Evolutionary conservation across 148 eudicot genomes (phyloP), one percentile per base, ranked within the genome.

Genomic region (Heliamphora exappendiculata): DNA sequence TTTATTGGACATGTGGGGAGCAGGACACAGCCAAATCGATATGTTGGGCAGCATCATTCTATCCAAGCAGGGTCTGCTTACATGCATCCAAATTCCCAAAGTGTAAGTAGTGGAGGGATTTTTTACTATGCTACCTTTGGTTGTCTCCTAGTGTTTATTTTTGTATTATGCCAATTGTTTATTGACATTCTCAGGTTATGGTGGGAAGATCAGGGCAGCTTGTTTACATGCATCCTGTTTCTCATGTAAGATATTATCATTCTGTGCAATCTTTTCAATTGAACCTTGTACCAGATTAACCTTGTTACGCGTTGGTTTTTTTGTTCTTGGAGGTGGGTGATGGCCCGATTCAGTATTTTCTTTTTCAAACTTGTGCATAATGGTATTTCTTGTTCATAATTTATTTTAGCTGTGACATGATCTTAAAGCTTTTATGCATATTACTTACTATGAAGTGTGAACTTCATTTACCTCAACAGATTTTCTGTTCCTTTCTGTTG

Each of bases 141-240:
- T 49, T 55, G 20, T 34, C 41, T 57, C 54, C 37, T 65, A 17
- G 63, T 50, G 36, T 31, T 41, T 64, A 45, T 54, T 44, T 49
- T 75, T 42, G 57, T 70, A 5, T 65, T 69, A 3, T 47, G 49
- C 45, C 62, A 54, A 54, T 51, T 60, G 26, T 69, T 44, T 22
- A 19, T 64, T 67, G 37, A 69, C 68, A 63, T 57, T 72, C 64
- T 66, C 88, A 95, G 99, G 93, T 89, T 70, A 82, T 92, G 88
- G 81, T 83, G 79, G 99, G 94, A 62, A 80, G 88, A 78, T 72
- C 77, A 26, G 96, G 90, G 55, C 99, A 89, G 78, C 77, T 91
- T 75, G 87, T 91, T 62, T 92, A 87, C 76, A 54, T 89, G 84
- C 92, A 89, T 81, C 96, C 97, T 28, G 81, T 88, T 79, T 75